Base-by-base conservation (phyloP, 2,329 filamentous ascomycete species). In the Sporothrix globosa region DNA sequence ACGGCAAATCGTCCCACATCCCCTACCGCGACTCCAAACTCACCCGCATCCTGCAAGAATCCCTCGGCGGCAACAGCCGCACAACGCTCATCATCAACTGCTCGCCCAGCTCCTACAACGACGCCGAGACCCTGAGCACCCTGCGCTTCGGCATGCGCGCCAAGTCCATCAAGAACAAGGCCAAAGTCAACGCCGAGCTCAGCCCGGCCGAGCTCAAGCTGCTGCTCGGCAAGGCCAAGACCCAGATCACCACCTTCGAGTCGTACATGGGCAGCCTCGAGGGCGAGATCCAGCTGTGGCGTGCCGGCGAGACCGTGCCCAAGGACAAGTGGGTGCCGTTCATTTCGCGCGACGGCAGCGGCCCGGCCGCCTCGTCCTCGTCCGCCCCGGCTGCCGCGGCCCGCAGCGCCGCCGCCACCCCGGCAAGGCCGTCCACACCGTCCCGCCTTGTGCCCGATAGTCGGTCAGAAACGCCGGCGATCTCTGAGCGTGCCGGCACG, bases 141-240 rank as follows among this genome's bases (percentile, higher is more conserved):
- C 83, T 99, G 72, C 89, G 94, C 60, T 99, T 98, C 78, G 96
- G 96, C 84, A 96, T 96, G 82, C 87, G 96, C 79, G 96, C 96
- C 71, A 99, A 99, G 85, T 92, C 93, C 0, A 99, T 99, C 84
- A 97, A 98, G 90, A 98, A 98, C 85, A 98, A 98, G 86, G 96
- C 96, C 81, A 99, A 98, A 90, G 91, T 99, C 87, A 99, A 99
- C 79, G 94, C 95, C 60, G 96, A 99, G 81, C 88, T 99, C 76
- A 98, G 95, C 77, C 96, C 96, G 60, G 89, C 93, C 14, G 96
- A 99, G 81, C 89, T 99, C 84, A 99, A 98, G 82, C 86, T 90
- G 66, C 86, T 97, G 77, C 89, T 99, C 79, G 94, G 92, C 82
- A 97, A 97, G 81, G 93, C 93, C 17, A 94, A 97, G 81, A 89